Evolutionary conservation across 129 eudicot species (phyloP), one percentile per base, ranked within the genome.

Genomic region (Kitagawia praeruptora): DNA sequence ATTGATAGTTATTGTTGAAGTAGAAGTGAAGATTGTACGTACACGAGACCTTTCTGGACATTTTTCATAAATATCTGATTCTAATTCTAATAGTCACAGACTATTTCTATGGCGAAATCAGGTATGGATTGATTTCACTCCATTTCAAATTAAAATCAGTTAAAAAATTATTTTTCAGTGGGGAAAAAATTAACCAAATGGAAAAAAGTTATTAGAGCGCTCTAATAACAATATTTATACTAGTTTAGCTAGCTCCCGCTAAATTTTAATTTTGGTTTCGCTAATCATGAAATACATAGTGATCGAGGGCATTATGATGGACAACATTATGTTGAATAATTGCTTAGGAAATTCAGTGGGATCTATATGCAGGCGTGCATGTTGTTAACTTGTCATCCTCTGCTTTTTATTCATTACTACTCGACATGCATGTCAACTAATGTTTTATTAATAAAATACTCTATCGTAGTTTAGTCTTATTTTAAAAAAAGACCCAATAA

Each of bases 301-400:
- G 77, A 74, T 74, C 77, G 19, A n/a, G 18, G 38, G 54, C 77
- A 74, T 61, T 74, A 74, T 72, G 48, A 72, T 40, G 15, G 76
- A 72, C 76, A 72, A 72, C 76, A 72, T 72, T 23, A 72, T 72
- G 45, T 41, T 44, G 16, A 41, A 72, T 72, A 72, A 72, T 72
- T 40, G 76, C 76, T 72, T 72, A 19, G 34, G 14, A 19, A 72
- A 72, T 39, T 72, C 41, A 39, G 76, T 72, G 76, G 76, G 41
- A 72, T 44, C 39, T 74, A 13, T n/a, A 27, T 44, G 77, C 31
- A 74, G 54, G 77, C 77, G 77, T 74, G 77, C 77, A 74, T 73
- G 34, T 74, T 42, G 16, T 21, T 37, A 40, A 4, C 19, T 74
- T 42, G 16, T 21, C 19, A 40, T 9, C 53, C 28, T 41, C 12